phyloP scores from a whole-genome alignment of 2,329 filamentous ascomycete genomes.

The Scolecobasidium constrictum region DNA sequence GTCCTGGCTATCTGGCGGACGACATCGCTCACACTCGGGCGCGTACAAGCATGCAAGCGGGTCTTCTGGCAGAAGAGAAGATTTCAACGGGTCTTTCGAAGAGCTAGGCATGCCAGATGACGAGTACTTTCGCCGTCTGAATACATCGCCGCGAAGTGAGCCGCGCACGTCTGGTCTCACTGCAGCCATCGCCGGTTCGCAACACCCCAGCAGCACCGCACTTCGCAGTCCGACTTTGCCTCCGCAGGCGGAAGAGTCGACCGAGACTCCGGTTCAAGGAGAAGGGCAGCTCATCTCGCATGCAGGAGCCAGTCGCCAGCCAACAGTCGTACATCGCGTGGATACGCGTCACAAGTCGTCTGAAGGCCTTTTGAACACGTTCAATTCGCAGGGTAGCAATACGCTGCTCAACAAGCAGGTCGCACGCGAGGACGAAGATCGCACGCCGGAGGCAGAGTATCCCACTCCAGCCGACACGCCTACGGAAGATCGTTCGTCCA shows the following conservation, averaged over 20 bases:
- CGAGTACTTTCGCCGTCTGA: slow-evolving; percentile 57
- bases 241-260: slow-evolving; percentile 30
- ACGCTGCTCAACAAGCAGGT: slow-evolving; percentile 17
- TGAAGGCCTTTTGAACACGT: slow-evolving; percentile 48
- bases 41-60: slow-evolving; percentile 34
- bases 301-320: slow-evolving; percentile 42
- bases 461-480: slow-evolving; percentile 10
- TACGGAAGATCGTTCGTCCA: background rate
- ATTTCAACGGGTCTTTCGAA: slow-evolving; percentile 52
- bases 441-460: background rate
- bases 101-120: slow-evolving; percentile 57
- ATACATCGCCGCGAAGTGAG: slow-evolving; percentile 34
- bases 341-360: slow-evolving; percentile 45
- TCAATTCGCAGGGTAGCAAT: slow-evolving; percentile 25
- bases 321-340: slow-evolving; percentile 53
- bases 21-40: slow-evolving; percentile 37
- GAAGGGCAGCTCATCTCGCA: slow-evolving; percentile 36
- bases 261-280: slow-evolving; percentile 31
- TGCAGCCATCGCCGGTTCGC: slow-evolving; percentile 16
- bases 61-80: slow-evolving; percentile 31
- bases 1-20: slow-evolving; percentile 83
- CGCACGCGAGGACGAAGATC: slow-evolving; percentile 11
- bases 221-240: slow-evolving; percentile 20
- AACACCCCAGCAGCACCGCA: slow-evolving; percentile 33
- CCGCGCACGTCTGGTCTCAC: slow-evolving; percentile 19